Percentiles rank a stretch among this genome's conserved stretches.
Evolutionary conservation across 2,329 filamentous ascomycete species (phyloP).

Genomic region (Clarireedia homoeocarpa): DNA sequence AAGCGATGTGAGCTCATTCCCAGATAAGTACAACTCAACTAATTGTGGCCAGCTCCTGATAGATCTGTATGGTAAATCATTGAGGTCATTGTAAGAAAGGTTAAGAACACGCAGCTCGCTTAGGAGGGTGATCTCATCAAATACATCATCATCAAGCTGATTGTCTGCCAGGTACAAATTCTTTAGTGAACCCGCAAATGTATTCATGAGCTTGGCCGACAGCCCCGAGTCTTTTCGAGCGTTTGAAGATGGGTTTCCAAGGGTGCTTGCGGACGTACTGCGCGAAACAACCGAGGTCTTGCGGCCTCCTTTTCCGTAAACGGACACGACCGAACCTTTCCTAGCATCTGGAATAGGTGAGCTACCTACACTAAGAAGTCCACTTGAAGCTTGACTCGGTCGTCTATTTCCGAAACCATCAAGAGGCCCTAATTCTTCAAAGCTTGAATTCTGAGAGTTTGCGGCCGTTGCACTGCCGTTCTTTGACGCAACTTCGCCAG

Average conservation of each 20-base stretch:
- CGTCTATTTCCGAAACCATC: slow-evolving; percentile 59
- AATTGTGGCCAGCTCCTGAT: slow-evolving; percentile 86
- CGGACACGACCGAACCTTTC: slow-evolving; percentile 78
- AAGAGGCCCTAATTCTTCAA: slow-evolving; percentile 65
- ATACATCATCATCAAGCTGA: slow-evolving; percentile 86
- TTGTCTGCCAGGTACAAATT: slow-evolving; percentile 91
- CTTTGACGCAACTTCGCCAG: slow-evolving; percentile 38
- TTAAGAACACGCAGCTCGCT: slow-evolving; percentile 83
- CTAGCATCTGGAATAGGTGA: slow-evolving; percentile 58
- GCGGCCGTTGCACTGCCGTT: slow-evolving; percentile 12
- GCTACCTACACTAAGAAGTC: slow-evolving; percentile 65
- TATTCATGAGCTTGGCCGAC: slow-evolving; percentile 70
- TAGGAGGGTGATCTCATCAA: slow-evolving; percentile 79
- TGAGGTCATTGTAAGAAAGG: slow-evolving; percentile 88
- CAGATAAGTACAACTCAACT: slow-evolving; percentile 86
- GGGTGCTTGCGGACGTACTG: slow-evolving; percentile 42
- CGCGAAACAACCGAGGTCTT: slow-evolving; percentile 80
- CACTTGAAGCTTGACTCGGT: slow-evolving; percentile 77
- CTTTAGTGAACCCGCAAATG: slow-evolving; percentile 78
- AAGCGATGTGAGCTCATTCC: slow-evolving; percentile 85
- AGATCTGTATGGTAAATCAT: slow-evolving; percentile 82
- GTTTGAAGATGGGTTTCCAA: slow-evolving; percentile 39
- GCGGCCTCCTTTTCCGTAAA: slow-evolving; percentile 69
- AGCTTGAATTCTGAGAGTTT: slow-evolving; percentile 57
- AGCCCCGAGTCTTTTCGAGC: slow-evolving; percentile 82